Evolutionary conservation across 257 asterid species (phyloP), one percentile per base, ranked within the genome.

Genomic region (Nicotiana noctiflora): DNA sequence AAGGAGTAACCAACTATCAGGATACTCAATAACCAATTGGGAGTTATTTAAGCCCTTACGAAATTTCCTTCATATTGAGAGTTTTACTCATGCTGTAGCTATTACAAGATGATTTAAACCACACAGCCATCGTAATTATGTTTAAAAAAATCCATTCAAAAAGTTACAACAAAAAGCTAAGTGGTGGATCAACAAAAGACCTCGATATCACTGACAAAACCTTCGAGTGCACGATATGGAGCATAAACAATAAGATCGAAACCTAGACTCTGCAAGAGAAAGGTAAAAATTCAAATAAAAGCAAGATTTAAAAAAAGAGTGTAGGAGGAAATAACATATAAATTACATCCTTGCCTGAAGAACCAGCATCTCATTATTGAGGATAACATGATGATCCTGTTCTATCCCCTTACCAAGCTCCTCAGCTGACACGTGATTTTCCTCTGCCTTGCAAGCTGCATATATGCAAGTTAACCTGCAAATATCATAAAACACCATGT

Each of bases 321-420:
- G 74, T 31, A n/a, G 15, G 57, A 64, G 62, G 76, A 44, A 51
- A 52, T 75, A 19, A 65, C 70, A 12, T 72, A 25, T 49, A 81
- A 76, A 62, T 23, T 23, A 82, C 25, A 81, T 79, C 21, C 89
- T 65, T 90, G 88, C 99, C 99, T 93, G 97, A 79, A 95, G 92
- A 88, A 95, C 97, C 81, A 95, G 90, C 94, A 95, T 93, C 86
- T 95, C 99, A 82, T 93, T 90, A 83, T 91, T 91, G 55, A 95
- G 98, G 84, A 95, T 95, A 85, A 88, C 88, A 31, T 89, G 94
- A 85, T 95, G 98, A 89, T 95, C 94, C 86, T 95, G 99, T 75
- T 90, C 98, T 53, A 95, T 95, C 83, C 99, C 99, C 89, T 92
- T 95, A 68, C 99, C 99, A 84, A 95, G 98, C 90, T 95, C 98